Evolutionary conservation across 805 yeast genomes (phyloP).

Genomic region (Teunomyces stri): DNA sequence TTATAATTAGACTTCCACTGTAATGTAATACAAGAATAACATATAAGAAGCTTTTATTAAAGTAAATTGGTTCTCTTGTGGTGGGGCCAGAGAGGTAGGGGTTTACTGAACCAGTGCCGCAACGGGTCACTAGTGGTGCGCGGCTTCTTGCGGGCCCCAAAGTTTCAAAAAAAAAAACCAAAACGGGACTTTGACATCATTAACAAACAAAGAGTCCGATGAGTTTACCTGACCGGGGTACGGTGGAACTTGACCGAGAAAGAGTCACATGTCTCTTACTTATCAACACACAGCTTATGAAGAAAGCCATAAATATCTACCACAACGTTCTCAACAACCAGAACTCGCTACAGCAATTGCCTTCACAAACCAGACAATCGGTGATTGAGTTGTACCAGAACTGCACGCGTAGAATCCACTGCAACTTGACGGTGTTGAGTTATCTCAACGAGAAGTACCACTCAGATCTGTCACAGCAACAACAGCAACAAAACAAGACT

Average conservation of each 20-base stretch:
- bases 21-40: no score
- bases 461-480: conserved; percentile 25
- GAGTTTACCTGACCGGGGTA: conserved; percentile 3
- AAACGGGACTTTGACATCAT: background rate
- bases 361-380: conserved; percentile 28
- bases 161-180: background rate
- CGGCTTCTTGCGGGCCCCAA: background rate
- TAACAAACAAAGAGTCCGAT: background rate
- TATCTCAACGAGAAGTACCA: conserved; percentile 39
- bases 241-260: conserved; percentile 34
- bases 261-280: conserved; percentile 41
- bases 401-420: conserved; percentile 40
- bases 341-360: conserved; percentile 31
- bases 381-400: conserved; percentile 38
- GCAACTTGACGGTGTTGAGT: conserved; percentile 40
- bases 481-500: conserved; percentile 23
- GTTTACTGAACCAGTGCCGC: background rate
- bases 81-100: no score
- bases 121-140: background rate
- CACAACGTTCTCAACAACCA: conserved; percentile 34
- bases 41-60: no score
- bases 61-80: no score
- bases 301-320: conserved; percentile 37
- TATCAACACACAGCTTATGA: conserved; percentile 42
- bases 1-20: no score